phyloP scores from a whole-genome alignment of 176 grass and related monocot genomes.

The Triticum monococcum region DNA sequence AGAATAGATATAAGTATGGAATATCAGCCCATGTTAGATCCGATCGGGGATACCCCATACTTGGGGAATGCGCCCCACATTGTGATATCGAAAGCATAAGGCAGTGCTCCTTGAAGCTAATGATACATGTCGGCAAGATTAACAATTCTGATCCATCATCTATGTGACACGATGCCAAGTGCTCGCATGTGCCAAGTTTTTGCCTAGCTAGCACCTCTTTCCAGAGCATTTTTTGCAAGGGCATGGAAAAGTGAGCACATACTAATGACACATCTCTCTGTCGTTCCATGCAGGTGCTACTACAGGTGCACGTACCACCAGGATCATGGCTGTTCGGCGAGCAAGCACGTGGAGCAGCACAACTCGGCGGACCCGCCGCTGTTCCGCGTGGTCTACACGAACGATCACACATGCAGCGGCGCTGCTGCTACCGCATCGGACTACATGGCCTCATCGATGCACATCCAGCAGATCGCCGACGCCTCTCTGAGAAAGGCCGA shows the following conservation, averaged over 20 bases:
- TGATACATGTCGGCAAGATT: constrained; percentile 46
- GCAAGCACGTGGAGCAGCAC: constrained; percentile 59
- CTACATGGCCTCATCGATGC: constrained; percentile 29
- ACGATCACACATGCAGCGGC: constrained; percentile 47
- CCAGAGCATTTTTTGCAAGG: not conserved
- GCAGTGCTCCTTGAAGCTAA: constrained; percentile 36
- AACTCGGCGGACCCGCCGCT: constrained; percentile 43
- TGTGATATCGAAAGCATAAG: constrained; percentile 15
- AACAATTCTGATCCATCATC: constrained; percentile 35
- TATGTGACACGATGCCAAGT: constrained; percentile 3
- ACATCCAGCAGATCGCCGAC: constrained; percentile 42
- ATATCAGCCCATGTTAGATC: not conserved
- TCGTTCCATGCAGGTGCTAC: constrained; percentile 47
- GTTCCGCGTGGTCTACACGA: constrained; percentile 50
- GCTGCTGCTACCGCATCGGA: not conserved
- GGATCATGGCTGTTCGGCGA: constrained; percentile 53
- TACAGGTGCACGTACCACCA: constrained; percentile 62
- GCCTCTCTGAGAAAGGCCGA: constrained; percentile 36
- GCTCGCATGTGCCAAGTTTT: constrained; percentile 40
- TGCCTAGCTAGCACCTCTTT: not conserved
- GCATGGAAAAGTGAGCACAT: constrained; percentile 34
- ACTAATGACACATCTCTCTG: not conserved
- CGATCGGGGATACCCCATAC: not conserved
- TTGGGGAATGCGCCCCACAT: constrained; percentile 5
- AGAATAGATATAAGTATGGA: not conserved